Evolutionary conservation across 2,329 filamentous ascomycete species (phyloP).

Genomic region (Emergomyces pasteurianus): DNA sequence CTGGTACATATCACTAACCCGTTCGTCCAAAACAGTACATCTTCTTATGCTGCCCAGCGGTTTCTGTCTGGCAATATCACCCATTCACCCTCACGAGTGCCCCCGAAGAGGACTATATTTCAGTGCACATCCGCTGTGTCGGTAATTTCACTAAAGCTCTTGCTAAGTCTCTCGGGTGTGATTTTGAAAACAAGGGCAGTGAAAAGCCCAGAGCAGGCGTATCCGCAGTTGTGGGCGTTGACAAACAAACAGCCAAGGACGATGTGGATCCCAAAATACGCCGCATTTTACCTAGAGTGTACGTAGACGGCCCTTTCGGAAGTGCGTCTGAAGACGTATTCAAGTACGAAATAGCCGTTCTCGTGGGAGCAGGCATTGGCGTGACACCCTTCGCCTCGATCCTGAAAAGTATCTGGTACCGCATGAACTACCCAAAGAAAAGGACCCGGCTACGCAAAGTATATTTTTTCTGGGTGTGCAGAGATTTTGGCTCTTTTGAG

Average conservation of each 20-base stretch:
- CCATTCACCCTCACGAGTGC: slow-evolving; percentile 79
- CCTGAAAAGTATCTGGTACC: slow-evolving; percentile 80
- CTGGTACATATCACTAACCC: background rate
- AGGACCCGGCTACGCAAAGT: slow-evolving; percentile 72
- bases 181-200: slow-evolving; percentile 46
- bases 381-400: slow-evolving; percentile 43
- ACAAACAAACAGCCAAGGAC: slow-evolving; percentile 38
- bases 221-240: slow-evolving; percentile 60
- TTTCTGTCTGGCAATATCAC: slow-evolving; percentile 81
- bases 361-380: slow-evolving; percentile 41
- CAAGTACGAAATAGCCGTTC: slow-evolving; percentile 40
- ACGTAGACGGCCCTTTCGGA: slow-evolving; percentile 75
- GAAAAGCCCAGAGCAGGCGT: slow-evolving; percentile 20
- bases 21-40: slow-evolving; percentile 48
- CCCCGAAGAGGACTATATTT: slow-evolving; percentile 82
- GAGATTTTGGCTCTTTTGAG: slow-evolving; percentile 78
- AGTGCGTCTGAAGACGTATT: slow-evolving; percentile 81
- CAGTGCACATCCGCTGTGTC: slow-evolving; percentile 71
- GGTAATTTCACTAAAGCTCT: slow-evolving; percentile 68
- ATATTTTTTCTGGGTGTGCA: slow-evolving; percentile 88
- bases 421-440: slow-evolving; percentile 69
- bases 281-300: slow-evolving; percentile 64
- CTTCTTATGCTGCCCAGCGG: slow-evolving; percentile 74
- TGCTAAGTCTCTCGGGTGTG: slow-evolving; percentile 61
- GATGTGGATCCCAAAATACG: slow-evolving; percentile 59